These are phyloP conservation scores for Cystobasidium pallidum DNA, from an alignment of 1,284 basidiomycete species.

Conservation along the genomic window DNA sequence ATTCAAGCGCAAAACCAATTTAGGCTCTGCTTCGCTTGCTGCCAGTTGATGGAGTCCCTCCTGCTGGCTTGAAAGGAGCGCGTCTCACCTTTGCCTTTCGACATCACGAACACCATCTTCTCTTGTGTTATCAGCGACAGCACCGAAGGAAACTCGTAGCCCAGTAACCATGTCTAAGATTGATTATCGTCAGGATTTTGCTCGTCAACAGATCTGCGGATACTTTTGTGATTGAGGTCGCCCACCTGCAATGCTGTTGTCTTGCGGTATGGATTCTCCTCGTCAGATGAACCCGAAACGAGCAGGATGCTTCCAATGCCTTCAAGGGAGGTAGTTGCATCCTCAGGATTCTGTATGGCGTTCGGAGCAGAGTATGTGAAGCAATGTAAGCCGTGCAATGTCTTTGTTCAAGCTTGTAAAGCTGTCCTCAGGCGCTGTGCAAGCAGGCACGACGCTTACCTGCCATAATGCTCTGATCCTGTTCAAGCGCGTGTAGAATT, in stretches of 20 bases:
- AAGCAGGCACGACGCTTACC: slow-evolving; percentile 17
- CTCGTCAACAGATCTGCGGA: background rate
- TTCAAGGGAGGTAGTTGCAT: slow-evolving; percentile 28
- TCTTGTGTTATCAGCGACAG: slow-evolving; percentile 75
- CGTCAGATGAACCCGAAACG: slow-evolving; percentile 77
- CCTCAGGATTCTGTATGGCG: slow-evolving; percentile 29
- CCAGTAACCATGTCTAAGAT: slow-evolving; percentile 84
- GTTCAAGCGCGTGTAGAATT: slow-evolving; percentile 41
- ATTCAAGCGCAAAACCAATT: background rate
- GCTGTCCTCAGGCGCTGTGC: background rate
- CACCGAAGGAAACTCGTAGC: slow-evolving; percentile 95
- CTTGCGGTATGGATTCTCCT: slow-evolving; percentile 81
- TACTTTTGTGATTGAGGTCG: too few species aligned
- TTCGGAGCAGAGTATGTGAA: background rate
- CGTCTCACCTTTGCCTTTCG: slow-evolving; percentile 78
- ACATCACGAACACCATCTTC: slow-evolving; percentile 81
- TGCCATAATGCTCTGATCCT: slow-evolving; percentile 30
- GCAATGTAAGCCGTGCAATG: background rate
- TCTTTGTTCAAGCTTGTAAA: background rate
- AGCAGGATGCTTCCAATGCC: slow-evolving; percentile 55
- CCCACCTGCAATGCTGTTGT: slow-evolving; percentile 86
- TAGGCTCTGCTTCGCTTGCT: background rate
- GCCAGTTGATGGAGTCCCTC: too few species aligned
- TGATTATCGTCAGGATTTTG: background rate
- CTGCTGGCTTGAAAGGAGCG: background rate